Evolutionary conservation across 2,329 filamentous ascomycete species (phyloP).

Genomic region (Blumeriella jaapii): DNA sequence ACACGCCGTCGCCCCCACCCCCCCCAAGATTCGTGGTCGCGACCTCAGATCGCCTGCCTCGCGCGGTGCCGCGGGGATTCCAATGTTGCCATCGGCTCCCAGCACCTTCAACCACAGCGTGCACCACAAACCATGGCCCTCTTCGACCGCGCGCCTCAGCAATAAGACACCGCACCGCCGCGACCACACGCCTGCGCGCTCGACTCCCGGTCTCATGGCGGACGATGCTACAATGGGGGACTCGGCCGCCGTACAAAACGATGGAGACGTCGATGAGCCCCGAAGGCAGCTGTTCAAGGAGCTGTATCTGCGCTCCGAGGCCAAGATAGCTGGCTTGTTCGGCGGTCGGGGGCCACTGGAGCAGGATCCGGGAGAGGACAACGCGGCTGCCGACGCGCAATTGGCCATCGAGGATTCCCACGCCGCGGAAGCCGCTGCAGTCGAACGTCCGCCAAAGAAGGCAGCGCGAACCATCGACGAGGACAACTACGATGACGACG

Average conservation of each 20-base stretch:
- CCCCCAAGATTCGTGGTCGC: too few species aligned
- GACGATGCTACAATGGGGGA: conserved; percentile 34
- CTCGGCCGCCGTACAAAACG: conserved; percentile 35
- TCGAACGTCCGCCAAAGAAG: conserved; percentile 49
- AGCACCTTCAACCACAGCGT: conserved; percentile 18
- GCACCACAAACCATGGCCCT: conserved; percentile 53
- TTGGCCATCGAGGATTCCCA: conserved; percentile 41
- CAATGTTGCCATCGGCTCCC: too few species aligned
- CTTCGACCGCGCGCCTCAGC: conserved; percentile 40
- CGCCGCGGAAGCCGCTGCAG: conserved; percentile 35
- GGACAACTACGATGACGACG: conserved; percentile 79
- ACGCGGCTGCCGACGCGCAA: conserved; percentile 24
- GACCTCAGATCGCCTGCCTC: too few species aligned
- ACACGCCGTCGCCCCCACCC: too few species aligned
- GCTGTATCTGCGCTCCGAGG: conserved; percentile 66
- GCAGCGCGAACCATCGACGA: conserved; percentile 69
- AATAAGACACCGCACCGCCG: conserved; percentile 39
- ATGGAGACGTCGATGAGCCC: conserved; percentile 53
- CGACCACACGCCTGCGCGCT: conserved; percentile 41
- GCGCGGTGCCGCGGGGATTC: too few species aligned
- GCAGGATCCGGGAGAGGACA: conserved; percentile 19
- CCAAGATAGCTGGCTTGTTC: conserved; percentile 68
- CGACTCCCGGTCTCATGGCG: conserved; percentile 21
- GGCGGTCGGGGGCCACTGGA: conserved; percentile 29
- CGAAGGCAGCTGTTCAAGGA: conserved; percentile 63